Conservation (phyloP, 169 alveolate genomes). For the Plasmodium inui region DNA sequence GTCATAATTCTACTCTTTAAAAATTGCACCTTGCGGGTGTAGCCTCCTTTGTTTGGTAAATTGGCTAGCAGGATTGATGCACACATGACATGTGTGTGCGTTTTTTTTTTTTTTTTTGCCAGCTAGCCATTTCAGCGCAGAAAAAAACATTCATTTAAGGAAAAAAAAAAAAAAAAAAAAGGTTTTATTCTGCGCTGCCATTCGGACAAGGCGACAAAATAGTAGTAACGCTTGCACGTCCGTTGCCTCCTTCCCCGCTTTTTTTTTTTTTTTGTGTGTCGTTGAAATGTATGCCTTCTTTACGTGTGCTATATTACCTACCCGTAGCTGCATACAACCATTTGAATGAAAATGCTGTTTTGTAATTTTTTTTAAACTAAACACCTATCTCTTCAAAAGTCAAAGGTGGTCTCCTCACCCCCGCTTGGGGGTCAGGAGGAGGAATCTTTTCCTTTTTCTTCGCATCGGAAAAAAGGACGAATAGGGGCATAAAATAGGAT, state of each 20-base stretch:
- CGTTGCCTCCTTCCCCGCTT: neutral
- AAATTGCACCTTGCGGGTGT: neutral
- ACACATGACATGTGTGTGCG: neutral
- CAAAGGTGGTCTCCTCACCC: neutral
- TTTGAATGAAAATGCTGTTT: slow-evolving; percentile 1
- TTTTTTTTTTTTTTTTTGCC: slow-evolving; percentile 9
- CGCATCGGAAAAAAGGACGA: neutral
- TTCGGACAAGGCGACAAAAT: neutral
- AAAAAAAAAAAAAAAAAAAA: slow-evolving; percentile 28
- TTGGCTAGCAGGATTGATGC: neutral
- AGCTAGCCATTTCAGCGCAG: slow-evolving; percentile 7
- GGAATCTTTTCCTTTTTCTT: slow-evolving; percentile 1
- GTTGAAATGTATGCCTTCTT: neutral
- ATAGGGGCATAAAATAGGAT: neutral
- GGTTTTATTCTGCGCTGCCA: neutral
- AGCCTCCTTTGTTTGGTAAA: neutral
- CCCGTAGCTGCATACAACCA: neutral
- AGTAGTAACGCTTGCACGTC: neutral
- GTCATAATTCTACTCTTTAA: neutral
- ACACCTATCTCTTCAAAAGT: neutral
- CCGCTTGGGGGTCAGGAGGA: neutral
- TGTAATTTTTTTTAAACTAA: neutral
- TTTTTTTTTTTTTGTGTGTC: neutral
- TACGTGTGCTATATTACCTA: neutral
- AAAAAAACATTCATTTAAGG: neutral